Evolutionary conservation across 192 early-diverging fungal species (phyloP).

Genomic region (Powellomyces hirtus): DNA sequence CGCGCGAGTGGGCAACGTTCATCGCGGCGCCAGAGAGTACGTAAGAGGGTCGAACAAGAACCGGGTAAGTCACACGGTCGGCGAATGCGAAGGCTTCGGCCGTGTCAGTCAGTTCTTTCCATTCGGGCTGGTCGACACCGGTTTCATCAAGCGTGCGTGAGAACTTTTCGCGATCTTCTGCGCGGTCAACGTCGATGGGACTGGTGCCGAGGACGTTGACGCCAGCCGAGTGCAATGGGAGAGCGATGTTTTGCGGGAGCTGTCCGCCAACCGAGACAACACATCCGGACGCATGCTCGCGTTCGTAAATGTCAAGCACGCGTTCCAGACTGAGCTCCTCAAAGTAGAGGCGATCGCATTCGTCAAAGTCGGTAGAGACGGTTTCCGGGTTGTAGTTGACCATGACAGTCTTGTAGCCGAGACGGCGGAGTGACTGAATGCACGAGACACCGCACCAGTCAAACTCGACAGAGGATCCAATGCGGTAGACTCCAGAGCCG

Average conservation of each 20-base stretch:
- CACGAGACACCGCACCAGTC: conserved; percentile 75
- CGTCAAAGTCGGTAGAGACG: conserved; percentile 99
- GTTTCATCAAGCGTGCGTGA: conserved; percentile 94
- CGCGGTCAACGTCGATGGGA: conserved; percentile 95
- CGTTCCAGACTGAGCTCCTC: conserved; percentile 92
- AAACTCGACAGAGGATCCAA: conserved; percentile 97
- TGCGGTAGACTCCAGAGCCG: conserved; percentile 96
- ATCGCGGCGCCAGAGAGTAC: conserved; percentile 99
- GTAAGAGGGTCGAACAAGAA: conserved; percentile 96
- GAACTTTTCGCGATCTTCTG: conserved; percentile 98
- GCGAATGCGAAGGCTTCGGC: conserved; percentile 86
- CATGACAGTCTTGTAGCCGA: conserved; percentile 88
- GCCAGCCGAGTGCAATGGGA: conserved; percentile 33
- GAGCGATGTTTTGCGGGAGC: conserved; percentile 96
- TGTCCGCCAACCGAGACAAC: conserved; percentile 97
- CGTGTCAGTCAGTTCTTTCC: conserved; percentile 92
- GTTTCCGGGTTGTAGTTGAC: conserved; percentile 99
- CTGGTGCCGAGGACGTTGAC: conserved; percentile 94
- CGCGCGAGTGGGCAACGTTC: conserved; percentile 88
- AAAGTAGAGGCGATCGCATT: conserved; percentile 97
- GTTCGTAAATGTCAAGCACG: conserved; percentile 95
- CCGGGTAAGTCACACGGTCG: conserved; percentile 87
- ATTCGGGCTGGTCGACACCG: conserved; percentile 94
- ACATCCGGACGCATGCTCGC: conserved; percentile 80
- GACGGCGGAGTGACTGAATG: conserved; percentile 73